These are phyloP conservation scores for Paraleonurus japonicus DNA, from an alignment of 257 asterid species.

Conservation along the genomic window DNA sequence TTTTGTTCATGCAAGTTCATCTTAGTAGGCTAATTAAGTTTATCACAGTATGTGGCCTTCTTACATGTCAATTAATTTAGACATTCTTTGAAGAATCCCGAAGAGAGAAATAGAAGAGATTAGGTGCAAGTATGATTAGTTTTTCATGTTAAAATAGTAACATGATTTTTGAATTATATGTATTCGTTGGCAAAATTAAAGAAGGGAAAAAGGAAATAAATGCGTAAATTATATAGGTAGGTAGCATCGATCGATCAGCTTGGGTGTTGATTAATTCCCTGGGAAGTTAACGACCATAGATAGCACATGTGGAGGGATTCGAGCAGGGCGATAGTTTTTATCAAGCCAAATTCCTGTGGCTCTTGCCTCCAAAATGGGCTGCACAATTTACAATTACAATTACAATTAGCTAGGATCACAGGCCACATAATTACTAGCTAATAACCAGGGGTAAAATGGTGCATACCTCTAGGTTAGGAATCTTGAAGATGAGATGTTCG, in stretches of 20 bases:
- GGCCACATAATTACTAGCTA: neutral
- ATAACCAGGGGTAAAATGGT: neutral
- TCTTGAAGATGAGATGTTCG: constrained; percentile 71
- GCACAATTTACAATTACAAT: neutral
- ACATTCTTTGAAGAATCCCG: too few species aligned
- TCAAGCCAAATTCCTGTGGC: constrained; percentile 84
- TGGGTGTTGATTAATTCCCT: too few species aligned
- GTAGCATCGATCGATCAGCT: neutral
- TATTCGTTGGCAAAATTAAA: too few species aligned
- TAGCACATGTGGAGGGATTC: constrained; percentile 61
- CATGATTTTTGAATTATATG: too few species aligned
- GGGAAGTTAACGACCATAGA: constrained; percentile 22
- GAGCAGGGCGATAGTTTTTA: constrained; percentile 75
- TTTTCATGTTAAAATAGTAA: too few species aligned
- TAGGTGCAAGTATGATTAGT: too few species aligned
- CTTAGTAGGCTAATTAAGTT: too few species aligned
- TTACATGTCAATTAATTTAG: too few species aligned
- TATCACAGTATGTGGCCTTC: too few species aligned
- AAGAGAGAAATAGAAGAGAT: too few species aligned
- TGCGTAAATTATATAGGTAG: neutral
- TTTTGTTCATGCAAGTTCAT: too few species aligned
- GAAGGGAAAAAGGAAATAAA: too few species aligned
- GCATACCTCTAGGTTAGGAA: constrained; percentile 66
- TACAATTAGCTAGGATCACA: neutral
- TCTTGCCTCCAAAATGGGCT: constrained; percentile 81